A percentile compares a stretch with the other conserved stretches of the same genome.
phyloP scores from a whole-genome alignment of 345 rosid genomes.

The Theobroma cacao region DNA sequence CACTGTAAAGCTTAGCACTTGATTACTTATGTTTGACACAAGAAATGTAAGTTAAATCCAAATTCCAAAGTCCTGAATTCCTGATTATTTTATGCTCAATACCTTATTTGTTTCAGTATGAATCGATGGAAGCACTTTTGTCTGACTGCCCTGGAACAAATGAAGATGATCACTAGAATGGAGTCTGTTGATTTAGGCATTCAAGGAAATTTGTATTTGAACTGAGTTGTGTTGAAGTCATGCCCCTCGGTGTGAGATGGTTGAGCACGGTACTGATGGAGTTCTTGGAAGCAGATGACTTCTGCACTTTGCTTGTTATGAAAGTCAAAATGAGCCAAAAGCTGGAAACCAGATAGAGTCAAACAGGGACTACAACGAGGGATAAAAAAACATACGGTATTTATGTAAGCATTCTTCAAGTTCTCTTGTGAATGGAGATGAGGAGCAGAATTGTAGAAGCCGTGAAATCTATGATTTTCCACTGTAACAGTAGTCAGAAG shows the following conservation, averaged over 20 bases:
- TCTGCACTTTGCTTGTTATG: neutral
- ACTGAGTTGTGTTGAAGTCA: neutral
- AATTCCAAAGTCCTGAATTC: neutral
- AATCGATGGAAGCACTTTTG: constrained; percentile 65
- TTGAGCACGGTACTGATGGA: neutral
- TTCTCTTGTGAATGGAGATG: neutral
- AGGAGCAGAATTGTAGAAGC: neutral
- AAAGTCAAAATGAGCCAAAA: neutral
- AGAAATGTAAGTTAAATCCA: neutral
- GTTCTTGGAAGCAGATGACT: neutral
- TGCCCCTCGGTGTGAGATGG: neutral
- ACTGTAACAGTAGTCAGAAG: neutral
- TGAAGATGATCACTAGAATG: constrained; percentile 67
- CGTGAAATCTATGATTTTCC: neutral
- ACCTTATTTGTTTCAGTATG: constrained; percentile 58
- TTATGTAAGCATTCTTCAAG: neutral
- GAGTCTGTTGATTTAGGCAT: neutral
- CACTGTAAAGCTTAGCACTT: neutral
- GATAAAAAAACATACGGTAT: neutral
- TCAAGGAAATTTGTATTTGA: neutral
- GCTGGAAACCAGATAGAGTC: neutral
- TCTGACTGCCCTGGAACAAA: constrained; percentile 76
- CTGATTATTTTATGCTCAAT: neutral
- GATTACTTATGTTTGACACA: neutral
- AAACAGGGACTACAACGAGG: neutral